Evolutionary conservation across 1,284 basidiomycete species (phyloP), one percentile per base, ranked within the genome.

Genomic region (Apiotrichum gamsii): DNA sequence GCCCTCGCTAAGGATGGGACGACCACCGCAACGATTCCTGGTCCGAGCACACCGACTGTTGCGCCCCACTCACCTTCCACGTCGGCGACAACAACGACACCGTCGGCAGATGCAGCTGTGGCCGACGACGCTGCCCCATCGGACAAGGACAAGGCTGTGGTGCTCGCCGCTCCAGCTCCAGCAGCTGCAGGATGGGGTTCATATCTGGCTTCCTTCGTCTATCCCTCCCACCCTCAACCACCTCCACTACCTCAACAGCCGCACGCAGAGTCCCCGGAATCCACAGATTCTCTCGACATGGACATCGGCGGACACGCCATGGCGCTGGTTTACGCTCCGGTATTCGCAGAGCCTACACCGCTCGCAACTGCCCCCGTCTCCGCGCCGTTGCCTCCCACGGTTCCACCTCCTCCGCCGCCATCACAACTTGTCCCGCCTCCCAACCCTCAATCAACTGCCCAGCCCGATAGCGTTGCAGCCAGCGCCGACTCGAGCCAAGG

Each of bases 191-290:
- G 61, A 1, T 66, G 64, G 64, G 61, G 59, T 14, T 43, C 59
- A 4, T 64, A 61, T 48, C 42, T 66, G 19, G 58, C 56, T 23
- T 61, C 59, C 5, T 57, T 61, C 32, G 59, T 66, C 23, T 57
- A 30, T 16, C 31, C 46, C 13, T 38, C 35, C 18, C 45, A 25
- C n/a, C 39, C 6, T 6, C 43, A 14, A 2, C 39, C 4, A 25
- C 20, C 15, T n/a, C 39, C 6, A 4, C 43, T 11, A 2, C 39
- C 4, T 20, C 20, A 15, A 21, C 19, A 10, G 19, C 36, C 13
- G 30, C 32, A 6, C 23, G 3, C 11, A 21, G 29, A 13, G 18
- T 24, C 29, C 21, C 31, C 18, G 19, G 37, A n/a, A n/a, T n/a
- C n/a, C n/a, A n/a, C n/a, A n/a, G n/a, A n/a, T n/a, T n/a, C n/a